Evolutionary conservation across 306 rosid species (phyloP).

Genomic region (Cucumis melo): DNA sequence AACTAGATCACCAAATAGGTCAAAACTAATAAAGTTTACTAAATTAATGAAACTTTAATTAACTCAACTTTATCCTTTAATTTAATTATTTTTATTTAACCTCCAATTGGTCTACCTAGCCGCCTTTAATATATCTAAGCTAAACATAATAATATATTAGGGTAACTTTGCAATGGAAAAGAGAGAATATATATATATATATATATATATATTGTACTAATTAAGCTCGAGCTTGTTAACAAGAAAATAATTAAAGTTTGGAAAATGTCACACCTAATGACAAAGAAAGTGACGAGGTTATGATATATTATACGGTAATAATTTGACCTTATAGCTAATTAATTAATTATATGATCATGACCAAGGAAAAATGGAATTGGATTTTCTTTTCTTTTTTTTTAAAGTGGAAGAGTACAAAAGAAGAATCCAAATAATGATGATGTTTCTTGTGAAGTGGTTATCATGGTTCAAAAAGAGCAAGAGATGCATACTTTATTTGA

Average conservation of each 20-base stretch:
- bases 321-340: not conserved
- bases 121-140: not conserved
- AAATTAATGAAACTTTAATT: not conserved
- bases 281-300: not conserved
- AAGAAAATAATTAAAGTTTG: not conserved
- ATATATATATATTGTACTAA: no score
- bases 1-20: not conserved
- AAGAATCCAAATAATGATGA: conserved; percentile 1
- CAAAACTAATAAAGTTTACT: not conserved
- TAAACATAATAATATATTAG: not conserved
- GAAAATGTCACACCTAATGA: not conserved
- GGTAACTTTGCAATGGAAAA: not conserved
- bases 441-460: not conserved
- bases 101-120: not conserved
- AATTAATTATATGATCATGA: not conserved
- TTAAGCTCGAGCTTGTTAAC: not conserved
- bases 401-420: not conserved
- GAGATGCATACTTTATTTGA: not conserved
- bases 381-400: no score
- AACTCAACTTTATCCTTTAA: not conserved
- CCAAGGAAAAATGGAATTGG: not conserved
- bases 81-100: not conserved
- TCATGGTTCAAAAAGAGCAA: not conserved
- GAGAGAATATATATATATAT: no score
- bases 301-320: not conserved